Conservation (phyloP, 1,284 basidiomycete species). For the Microstroma glucosiphilum region DNA sequence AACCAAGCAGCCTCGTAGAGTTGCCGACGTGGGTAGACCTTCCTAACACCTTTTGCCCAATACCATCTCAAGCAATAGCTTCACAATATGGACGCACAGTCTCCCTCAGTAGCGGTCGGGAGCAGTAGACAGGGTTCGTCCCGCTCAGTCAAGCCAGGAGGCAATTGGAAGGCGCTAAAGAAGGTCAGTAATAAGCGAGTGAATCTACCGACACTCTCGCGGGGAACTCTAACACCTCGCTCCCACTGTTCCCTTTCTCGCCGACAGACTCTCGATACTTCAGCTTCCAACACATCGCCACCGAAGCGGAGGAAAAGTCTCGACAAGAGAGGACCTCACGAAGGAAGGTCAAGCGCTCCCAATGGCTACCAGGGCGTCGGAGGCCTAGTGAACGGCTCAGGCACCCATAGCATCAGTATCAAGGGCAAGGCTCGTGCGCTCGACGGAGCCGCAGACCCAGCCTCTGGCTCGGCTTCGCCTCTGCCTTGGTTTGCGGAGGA, state of each 20-base stretch:
- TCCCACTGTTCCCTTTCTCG: conserved; percentile 7
- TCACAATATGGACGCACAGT: too few species aligned
- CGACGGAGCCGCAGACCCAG: neutral
- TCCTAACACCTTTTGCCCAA: too few species aligned
- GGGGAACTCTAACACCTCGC: neutral
- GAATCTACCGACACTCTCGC: too few species aligned
- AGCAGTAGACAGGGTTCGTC: too few species aligned
- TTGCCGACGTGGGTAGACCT: too few species aligned
- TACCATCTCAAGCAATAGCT: too few species aligned
- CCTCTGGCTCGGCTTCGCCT: conserved; percentile 12
- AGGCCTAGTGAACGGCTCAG: too few species aligned
- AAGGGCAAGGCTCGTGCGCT: neutral
- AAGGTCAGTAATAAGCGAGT: conserved; percentile 16
- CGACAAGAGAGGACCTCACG: conserved; percentile 9
- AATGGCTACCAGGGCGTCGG: too few species aligned
- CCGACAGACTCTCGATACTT: neutral
- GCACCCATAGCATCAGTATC: neutral
- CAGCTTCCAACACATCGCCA: conserved; percentile 4
- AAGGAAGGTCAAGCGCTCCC: too few species aligned
- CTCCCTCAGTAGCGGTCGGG: too few species aligned
- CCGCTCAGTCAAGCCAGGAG: conserved; percentile 23
- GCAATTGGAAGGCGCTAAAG: conserved; percentile 44
- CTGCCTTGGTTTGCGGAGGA: conserved; percentile 48
- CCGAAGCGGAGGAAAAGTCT: conserved; percentile 11
- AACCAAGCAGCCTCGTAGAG: too few species aligned